Evolutionary conservation across 108 stramenopile species (phyloP).

Genomic region (Fragilaria radians): DNA sequence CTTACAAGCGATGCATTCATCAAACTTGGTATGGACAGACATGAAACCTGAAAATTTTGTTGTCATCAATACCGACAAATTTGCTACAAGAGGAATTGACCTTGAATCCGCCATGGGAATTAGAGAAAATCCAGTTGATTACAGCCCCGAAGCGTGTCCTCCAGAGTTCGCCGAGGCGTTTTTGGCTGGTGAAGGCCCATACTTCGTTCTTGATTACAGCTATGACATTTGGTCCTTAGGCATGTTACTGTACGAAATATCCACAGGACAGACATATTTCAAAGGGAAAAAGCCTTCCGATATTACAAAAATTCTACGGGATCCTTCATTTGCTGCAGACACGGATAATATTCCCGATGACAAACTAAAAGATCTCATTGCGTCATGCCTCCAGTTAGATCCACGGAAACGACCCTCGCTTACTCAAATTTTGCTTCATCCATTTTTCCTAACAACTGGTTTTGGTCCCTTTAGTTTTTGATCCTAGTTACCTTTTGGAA

Average conservation of each 20-base stretch:
- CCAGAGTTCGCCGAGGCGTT: constrained; percentile 71
- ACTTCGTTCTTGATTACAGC: constrained; percentile 49
- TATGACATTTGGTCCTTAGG: constrained; percentile 60
- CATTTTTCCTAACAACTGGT: constrained; percentile 63
- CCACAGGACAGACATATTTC: constrained; percentile 57
- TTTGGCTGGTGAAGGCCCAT: constrained; percentile 46
- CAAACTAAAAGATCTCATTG: constrained; percentile 58
- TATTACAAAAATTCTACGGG: constrained; percentile 61
- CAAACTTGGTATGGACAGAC: constrained; percentile 60
- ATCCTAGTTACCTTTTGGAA: no score
- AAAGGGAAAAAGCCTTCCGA: constrained; percentile 52
- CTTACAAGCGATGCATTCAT: constrained; percentile 43
- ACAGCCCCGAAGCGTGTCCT: constrained; percentile 86
- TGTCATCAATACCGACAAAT: constrained; percentile 16
- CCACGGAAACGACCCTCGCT: constrained; percentile 56
- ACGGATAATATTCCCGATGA: constrained; percentile 31
- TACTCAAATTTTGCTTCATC: constrained; percentile 66
- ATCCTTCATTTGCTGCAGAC: constrained; percentile 31
- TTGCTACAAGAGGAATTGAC: constrained; percentile 58
- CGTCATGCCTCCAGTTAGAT: constrained; percentile 46
- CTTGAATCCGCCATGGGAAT: constrained; percentile 78
- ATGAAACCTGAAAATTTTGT: constrained; percentile 61
- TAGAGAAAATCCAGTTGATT: constrained; percentile 72
- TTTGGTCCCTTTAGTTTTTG: constrained; percentile 31
- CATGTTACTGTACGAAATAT: constrained; percentile 48